phyloP scores from a whole-genome alignment of 495 filamentous ascomycete genomes.

The Neurospora tetrasperma region DNA sequence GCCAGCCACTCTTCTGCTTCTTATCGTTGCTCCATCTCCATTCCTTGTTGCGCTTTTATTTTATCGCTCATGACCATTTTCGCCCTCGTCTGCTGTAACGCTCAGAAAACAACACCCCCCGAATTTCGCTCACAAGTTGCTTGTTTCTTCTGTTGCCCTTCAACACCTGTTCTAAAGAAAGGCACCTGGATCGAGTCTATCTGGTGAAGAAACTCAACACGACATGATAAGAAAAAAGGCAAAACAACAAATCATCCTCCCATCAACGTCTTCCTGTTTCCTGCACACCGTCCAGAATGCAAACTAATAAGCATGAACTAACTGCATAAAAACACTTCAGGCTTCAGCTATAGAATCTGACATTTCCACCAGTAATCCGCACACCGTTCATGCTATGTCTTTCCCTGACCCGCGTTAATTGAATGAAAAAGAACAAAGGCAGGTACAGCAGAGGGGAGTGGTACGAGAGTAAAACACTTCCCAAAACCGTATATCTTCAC shows the following conservation, averaged over 20 bases:
- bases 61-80: neutral
- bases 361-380: neutral
- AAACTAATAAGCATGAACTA: neutral
- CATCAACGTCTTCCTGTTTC: neutral
- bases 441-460: neutral
- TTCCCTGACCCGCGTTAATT: neutral
- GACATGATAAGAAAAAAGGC: neutral
- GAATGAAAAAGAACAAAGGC: neutral
- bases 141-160: neutral
- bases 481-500: neutral
- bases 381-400: neutral
- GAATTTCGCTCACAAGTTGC: neutral
- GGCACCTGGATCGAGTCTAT: neutral
- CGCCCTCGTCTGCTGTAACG: neutral
- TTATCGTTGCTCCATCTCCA: neutral
- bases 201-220: neutral
- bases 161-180: neutral
- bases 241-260: neutral
- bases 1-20: neutral
- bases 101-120: neutral
- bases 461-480: neutral
- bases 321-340: neutral
- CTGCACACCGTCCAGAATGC: neutral
- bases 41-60: neutral
- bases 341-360: neutral